Conservation (phyloP, 768 basidiomycete species). For the Rhodosporidiobolus sp. region DNA sequence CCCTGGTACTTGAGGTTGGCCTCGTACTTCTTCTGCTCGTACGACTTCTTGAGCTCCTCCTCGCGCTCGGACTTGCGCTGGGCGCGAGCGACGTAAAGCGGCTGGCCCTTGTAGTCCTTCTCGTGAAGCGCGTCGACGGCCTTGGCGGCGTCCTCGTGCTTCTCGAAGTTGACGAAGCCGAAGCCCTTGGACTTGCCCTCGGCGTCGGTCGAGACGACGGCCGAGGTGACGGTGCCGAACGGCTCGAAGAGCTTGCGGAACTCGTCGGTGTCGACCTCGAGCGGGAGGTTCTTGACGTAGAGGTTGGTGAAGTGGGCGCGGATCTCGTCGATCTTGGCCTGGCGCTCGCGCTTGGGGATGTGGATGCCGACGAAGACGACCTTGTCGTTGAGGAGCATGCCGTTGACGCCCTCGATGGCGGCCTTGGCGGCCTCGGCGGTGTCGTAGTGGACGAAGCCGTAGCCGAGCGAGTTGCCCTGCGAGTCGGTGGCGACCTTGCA, state of each 20-base stretch:
- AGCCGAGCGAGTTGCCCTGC: conserved; percentile 90
- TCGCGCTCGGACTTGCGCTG: conserved; percentile 99
- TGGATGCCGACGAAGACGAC: conserved; percentile 98
- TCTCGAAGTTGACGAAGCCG: conserved; percentile 95
- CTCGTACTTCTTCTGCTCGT: conserved; percentile 95
- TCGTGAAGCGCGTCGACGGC: conserved; percentile 91
- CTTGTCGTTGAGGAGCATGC: conserved; percentile 99
- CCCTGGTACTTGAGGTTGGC: conserved; percentile 97
- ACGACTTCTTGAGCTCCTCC: conserved; percentile 86
- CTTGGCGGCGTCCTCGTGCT: conserved; percentile 82
- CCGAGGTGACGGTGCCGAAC: conserved; percentile 83
- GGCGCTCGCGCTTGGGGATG: conserved; percentile 96
- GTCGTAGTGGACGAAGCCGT: conserved; percentile 99
- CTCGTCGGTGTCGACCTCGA: conserved; percentile 76
- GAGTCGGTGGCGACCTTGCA: conserved; percentile 99
- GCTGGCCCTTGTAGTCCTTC: conserved; percentile 74
- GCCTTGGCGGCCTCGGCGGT: conserved; percentile 91
- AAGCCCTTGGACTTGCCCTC: conserved; percentile 93
- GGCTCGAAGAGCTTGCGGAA: conserved; percentile 74
- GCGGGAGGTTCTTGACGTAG: conserved; percentile 94
- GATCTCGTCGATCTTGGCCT: conserved; percentile 97
- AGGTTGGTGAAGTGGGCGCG: conserved; percentile 96
- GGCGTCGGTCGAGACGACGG: conserved; percentile 71
- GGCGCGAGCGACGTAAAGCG: conserved; percentile 90
- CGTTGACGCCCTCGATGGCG: conserved; percentile 97